A percentile compares a stretch with the other conserved stretches of the same genome.
Conservation (phyloP, 352 stramenopile species). For the Phytophthora pinifolia region DNA sequence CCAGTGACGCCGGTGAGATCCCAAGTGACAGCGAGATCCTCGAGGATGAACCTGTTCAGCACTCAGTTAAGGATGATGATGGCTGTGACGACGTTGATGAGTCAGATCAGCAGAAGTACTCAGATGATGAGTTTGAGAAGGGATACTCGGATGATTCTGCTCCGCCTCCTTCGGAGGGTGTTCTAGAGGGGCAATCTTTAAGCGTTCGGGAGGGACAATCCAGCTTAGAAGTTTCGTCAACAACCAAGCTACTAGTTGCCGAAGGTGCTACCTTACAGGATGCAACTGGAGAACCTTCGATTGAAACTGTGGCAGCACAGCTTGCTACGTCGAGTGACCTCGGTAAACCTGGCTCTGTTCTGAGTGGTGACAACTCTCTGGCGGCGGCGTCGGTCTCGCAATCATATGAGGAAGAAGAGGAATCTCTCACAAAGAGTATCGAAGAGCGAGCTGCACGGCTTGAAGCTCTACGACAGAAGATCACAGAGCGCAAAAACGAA, state of each 20-base stretch:
- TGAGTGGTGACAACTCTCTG: constrained; percentile 8
- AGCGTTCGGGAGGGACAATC: constrained; percentile 25
- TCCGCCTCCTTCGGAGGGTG: background rate
- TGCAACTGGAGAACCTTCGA: background rate
- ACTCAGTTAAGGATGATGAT: background rate
- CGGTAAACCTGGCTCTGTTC: background rate
- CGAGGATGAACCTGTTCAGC: background rate
- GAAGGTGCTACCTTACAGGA: constrained; percentile 27
- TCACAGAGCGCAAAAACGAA: constrained; percentile 47
- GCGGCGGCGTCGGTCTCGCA: constrained; percentile 13
- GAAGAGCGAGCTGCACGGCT: constrained; percentile 57
- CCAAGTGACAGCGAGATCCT: constrained; percentile 7
- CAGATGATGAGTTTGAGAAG: constrained; percentile 27
- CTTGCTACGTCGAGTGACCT: background rate
- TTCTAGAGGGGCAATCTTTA: constrained; percentile 5
- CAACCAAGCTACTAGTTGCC: constrained; percentile 44
- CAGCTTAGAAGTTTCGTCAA: constrained; percentile 51
- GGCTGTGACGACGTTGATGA: constrained; percentile 6
- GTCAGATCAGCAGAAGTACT: constrained; percentile 15
- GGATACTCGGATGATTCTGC: constrained; percentile 4
- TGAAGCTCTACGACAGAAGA: constrained; percentile 41
- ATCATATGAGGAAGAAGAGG: constrained; percentile 35
- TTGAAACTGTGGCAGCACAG: constrained; percentile 12
- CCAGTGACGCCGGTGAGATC: constrained; percentile 9
- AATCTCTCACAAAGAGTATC: constrained; percentile 59